Evolutionary conservation across 192 early-diverging fungal genomes (phyloP).

Genomic region (Backusella sp.): DNA sequence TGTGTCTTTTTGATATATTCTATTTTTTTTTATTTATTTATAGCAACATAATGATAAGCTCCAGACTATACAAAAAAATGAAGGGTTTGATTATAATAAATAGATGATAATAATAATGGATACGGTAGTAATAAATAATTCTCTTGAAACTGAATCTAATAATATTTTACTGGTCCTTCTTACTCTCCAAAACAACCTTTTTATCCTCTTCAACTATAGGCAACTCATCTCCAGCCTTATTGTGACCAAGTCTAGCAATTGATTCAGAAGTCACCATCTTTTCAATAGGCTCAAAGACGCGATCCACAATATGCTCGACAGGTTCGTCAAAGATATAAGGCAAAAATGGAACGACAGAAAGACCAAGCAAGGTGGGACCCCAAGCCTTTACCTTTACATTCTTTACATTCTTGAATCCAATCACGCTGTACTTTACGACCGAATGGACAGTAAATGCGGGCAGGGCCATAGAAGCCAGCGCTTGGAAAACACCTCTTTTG

Average conservation of each 20-base stretch:
- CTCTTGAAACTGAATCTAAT: background rate
- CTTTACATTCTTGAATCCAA: slow-evolving; percentile 39
- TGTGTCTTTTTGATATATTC: background rate
- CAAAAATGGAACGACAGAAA: slow-evolving; percentile 59
- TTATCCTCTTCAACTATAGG: background rate
- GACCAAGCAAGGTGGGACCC: slow-evolving; percentile 61
- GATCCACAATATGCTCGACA: slow-evolving; percentile 57
- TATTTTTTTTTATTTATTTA: background rate
- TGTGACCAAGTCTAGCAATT: slow-evolving; percentile 17
- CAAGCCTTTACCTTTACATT: slow-evolving; percentile 40
- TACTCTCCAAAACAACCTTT: background rate
- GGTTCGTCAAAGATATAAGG: slow-evolving; percentile 67
- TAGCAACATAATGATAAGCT: background rate
- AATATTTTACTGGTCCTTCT: slow-evolving; percentile 2
- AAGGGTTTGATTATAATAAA: background rate
- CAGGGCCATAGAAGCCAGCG: slow-evolving; percentile 55
- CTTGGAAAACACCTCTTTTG: slow-evolving; percentile 63
- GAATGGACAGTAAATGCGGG: slow-evolving; percentile 67
- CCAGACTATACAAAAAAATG: background rate
- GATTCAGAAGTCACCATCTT: slow-evolving; percentile 27
- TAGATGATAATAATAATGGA: background rate
- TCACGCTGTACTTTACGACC: slow-evolving; percentile 58
- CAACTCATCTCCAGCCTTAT: slow-evolving; percentile 6
- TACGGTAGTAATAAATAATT: background rate
- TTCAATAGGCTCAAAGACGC: slow-evolving; percentile 52